Evolutionary conservation across 2,329 filamentous ascomycete species (phyloP).

Genomic region (Ilyonectria robusta): DNA sequence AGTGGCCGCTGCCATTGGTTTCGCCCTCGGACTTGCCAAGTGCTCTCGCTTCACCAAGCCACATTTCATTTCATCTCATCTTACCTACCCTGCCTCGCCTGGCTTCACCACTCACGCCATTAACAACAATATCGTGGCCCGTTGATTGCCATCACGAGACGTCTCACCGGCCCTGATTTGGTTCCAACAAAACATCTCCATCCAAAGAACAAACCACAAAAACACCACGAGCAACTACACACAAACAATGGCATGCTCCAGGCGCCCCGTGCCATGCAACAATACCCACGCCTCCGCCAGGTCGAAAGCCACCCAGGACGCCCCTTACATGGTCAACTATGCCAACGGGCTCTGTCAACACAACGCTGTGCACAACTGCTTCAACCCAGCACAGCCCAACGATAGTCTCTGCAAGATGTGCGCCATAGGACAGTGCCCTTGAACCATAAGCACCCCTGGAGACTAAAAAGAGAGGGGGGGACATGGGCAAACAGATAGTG

Average conservation of each 20-base stretch:
- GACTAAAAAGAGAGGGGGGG: not conserved
- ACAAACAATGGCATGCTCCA: constrained; percentile 22
- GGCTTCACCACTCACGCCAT: not conserved
- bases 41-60: not conserved
- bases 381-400: constrained; percentile 35
- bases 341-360: constrained; percentile 45
- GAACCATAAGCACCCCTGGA: not conserved
- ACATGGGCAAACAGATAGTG: not conserved
- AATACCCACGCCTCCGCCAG: constrained; percentile 8
- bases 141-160: not conserved
- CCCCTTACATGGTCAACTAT: constrained; percentile 35
- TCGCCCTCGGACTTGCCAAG: not conserved
- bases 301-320: constrained; percentile 12
- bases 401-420: constrained; percentile 45
- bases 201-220: not conserved
- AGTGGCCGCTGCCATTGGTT: constrained; percentile 6
- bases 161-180: not conserved
- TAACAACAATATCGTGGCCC: not conserved
- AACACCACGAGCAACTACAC: not conserved
- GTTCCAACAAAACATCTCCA: not conserved
- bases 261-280: constrained; percentile 3
- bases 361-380: constrained; percentile 43
- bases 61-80: not conserved
- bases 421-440: constrained; percentile 42
- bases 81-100: not conserved